Percentiles rank a stretch among this genome's conserved stretches.
phyloP scores from a whole-genome alignment of 1,284 basidiomycete species.

The Cutaneotrichosporon sp. region DNA sequence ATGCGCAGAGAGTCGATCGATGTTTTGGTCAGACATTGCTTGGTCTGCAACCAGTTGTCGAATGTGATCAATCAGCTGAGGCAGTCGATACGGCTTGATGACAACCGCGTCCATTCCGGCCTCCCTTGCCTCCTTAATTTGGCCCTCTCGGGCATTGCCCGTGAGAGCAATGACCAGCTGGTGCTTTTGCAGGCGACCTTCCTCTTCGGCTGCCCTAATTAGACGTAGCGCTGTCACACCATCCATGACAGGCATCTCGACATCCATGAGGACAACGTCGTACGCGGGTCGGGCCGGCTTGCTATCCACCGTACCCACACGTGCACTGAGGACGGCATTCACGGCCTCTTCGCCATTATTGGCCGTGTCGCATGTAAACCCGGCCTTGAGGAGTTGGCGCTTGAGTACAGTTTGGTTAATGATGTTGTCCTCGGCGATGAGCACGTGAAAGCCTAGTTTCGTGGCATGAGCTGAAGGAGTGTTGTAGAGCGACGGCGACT shows the following conservation, averaged over 20 bases:
- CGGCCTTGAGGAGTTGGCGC: constrained; percentile 41
- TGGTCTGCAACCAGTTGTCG: too few species aligned
- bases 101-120: constrained; percentile 30
- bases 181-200: constrained; percentile 18
- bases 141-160: constrained; percentile 37
- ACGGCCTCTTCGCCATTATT: constrained; percentile 44
- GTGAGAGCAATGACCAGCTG: constrained; percentile 43
- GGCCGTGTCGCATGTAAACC: constrained; percentile 32
- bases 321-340: constrained; percentile 15
- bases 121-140: constrained; percentile 30
- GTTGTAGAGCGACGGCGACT: too few species aligned
- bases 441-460: constrained; percentile 6
- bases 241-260: constrained; percentile 45
- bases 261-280: constrained; percentile 28
- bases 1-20: too few species aligned
- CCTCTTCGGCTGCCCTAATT: constrained; percentile 35
- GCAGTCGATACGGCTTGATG: constrained; percentile 25
- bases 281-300: not conserved
- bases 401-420: constrained; percentile 46
- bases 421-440: constrained; percentile 40
- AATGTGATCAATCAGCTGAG: constrained; percentile 10
- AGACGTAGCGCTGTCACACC: constrained; percentile 39
- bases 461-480: too few species aligned
- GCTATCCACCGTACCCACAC: too few species aligned
- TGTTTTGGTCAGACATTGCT: too few species aligned